Evolutionary conservation across 495 filamentous ascomycete genomes (phyloP), one percentile per base, ranked within the genome.

Genomic region (Aspergillus coremiiformis): DNA sequence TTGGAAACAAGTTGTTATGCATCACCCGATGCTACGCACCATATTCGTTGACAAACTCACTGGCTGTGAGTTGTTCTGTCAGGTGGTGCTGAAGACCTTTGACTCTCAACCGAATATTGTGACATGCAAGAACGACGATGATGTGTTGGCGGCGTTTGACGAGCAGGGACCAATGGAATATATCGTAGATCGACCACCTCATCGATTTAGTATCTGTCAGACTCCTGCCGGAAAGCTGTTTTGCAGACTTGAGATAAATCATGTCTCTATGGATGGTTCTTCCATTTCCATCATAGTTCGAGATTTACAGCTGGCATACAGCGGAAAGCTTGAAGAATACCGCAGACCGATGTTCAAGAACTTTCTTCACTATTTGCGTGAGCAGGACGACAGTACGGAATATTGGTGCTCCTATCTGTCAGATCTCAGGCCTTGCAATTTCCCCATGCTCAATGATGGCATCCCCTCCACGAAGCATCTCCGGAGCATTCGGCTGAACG

Each of bases 161-260:
- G 55, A 54, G 4, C 64, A 74, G 48, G 23, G 58, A 11, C 57
- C 68, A 19, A 65, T 71, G 44, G 54, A 61, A n/a, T 60, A 75
- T 30, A 66, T 66, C 23, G 48, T 72, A 11, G 53, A 57, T 10
- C 56, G 52, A n/a, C 67, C 70, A 5, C 68, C 76, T 0, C 79
- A 83, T 54, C 70, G 75, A 20, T 72, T 79, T 53, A 74, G 68
- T 9, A 70, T 75, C 23, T 77, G 69, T 30, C 61, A 74, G 52
- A 77, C 72, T 5, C 46, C 59, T 0, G 62, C 53, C 2, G 64
- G 66, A 0, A 62, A 62, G 24, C 52, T 84, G 0, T 72, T 77
- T 26, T 77, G 72, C 48, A 72, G 74, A 42, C 53, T 84, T 19
- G 80, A 85, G 43, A 63, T 84, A 20, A 84, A 73, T 54, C 78